These are phyloP conservation scores for Trichoderma sp. DNA, from an alignment of 2,329 filamentous ascomycete species.

Conservation along the genomic window DNA sequence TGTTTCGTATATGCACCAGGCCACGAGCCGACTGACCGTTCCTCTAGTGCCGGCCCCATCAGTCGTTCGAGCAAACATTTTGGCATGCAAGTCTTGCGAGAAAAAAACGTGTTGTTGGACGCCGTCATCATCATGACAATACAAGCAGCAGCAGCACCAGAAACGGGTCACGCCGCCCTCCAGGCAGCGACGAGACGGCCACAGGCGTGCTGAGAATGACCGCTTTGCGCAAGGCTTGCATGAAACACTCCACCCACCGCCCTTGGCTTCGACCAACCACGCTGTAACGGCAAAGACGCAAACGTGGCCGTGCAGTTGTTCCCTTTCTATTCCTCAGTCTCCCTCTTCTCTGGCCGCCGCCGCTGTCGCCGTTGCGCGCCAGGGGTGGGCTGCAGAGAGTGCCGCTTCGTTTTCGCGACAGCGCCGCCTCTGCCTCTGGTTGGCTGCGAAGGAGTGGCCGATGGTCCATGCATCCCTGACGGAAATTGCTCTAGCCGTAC, in stretches of 20 bases:
- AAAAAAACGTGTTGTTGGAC: slow-evolving; percentile 1
- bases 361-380: slow-evolving; percentile 21
- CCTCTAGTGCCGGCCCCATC: not conserved
- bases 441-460: slow-evolving; percentile 33
- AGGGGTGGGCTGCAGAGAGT: slow-evolving; percentile 7
- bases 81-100: not conserved
- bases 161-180: slow-evolving; percentile 18
- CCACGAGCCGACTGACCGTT: not conserved
- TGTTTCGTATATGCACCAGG: not conserved
- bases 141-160: slow-evolving; percentile 13
- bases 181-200: slow-evolving; percentile 20
- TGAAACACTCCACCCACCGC: slow-evolving; percentile 18
- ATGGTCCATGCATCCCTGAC: slow-evolving; percentile 33
- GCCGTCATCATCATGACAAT: slow-evolving; percentile 12
- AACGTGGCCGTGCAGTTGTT: slow-evolving; percentile 18
- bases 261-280: slow-evolving; percentile 5
- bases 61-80: slow-evolving; percentile 16
- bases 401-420: slow-evolving; percentile 13
- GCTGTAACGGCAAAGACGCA: slow-evolving; percentile 18
- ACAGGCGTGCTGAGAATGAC: not conserved
- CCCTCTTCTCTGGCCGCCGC: slow-evolving; percentile 3
- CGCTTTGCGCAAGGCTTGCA: slow-evolving; percentile 17
- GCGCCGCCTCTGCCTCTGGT: slow-evolving; percentile 28
- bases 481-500: slow-evolving; percentile 33
- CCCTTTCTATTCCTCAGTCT: not conserved